A percentile compares a stretch with the other conserved stretches of the same genome.
These are phyloP conservation scores for Aspergillus saccharolyticus DNA, from an alignment of 495 filamentous ascomycete genomes.

Conservation along the genomic window DNA sequence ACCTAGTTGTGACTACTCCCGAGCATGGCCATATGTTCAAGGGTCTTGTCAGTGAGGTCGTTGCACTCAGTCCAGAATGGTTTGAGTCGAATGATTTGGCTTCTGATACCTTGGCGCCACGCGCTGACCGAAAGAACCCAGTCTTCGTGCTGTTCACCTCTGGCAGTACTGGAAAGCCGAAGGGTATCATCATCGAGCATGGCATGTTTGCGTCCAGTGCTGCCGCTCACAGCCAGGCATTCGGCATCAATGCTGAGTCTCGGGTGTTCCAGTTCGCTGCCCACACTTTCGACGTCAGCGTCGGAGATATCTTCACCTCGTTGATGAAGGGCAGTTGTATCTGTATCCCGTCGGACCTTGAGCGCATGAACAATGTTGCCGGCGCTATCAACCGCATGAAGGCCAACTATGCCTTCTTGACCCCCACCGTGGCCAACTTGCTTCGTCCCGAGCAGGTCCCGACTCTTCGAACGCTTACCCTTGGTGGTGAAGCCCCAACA, in stretches of 20 bases:
- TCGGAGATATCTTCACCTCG: neutral
- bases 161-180: neutral
- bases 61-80: neutral
- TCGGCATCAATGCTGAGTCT: neutral
- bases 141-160: neutral
- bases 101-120: no score
- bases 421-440: neutral
- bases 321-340: neutral
- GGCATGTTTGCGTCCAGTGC: neutral
- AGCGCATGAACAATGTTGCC: neutral
- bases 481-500: neutral
- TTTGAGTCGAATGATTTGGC: neutral
- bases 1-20: conserved; percentile 24
- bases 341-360: neutral
- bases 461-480: neutral
- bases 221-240: neutral
- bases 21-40: no score
- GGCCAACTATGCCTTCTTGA: neutral
- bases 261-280: neutral
- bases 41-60: no score
- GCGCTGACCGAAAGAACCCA: neutral
- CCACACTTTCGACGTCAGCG: neutral
- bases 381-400: neutral
- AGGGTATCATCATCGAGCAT: neutral
- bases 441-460: neutral